Base-by-base conservation (phyloP, 208 protist genomes). In the Naegleria fowleri region DNA sequence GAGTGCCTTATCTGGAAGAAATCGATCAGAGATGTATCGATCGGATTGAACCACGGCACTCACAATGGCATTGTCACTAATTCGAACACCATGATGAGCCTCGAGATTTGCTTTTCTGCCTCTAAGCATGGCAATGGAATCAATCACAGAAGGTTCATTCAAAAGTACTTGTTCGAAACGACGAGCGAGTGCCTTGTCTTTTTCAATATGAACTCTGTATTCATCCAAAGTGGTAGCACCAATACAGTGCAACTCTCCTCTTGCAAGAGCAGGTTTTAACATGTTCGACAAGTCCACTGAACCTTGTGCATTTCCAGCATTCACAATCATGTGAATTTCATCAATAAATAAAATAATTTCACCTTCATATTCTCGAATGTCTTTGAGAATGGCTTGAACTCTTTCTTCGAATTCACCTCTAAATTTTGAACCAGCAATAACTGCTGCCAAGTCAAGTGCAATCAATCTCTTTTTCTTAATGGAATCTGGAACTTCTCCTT, bases 1-100 rank as follows among this genome's bases (percentile, higher is more conserved):
- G 88, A 99, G 99, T 2, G 98, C 98, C 94, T 99, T 99, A 94
- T 99, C 99, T 15, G 99, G 99, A 43, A 99, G 95, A 90, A 98
- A 98, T 19, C 98, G 94, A 51, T 98, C 95, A 9, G 96, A 95
- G 83, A 99, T 98, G 94, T 99, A 99, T 39, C 98, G 94, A 92
- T 99, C 93, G 5, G 95, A 92, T 38, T 90, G 88, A 43, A 43
- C 19, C 6, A 88, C 90, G 7, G 91, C 90, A 4, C 58, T 85
- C 38, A 48, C 86, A 51, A 93, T 22, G 13, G 91, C 96, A 15
- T 88, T 86, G 90, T 98, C 97, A 5, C 86, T 90, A 48, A 98
- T 97, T 36, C 91, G 40, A 4, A 98, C 95, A 90, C 96, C 96
- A 92, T 98, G 96, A 91, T 96, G 95, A 22, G 92, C 55, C 91